Evolutionary conservation across 805 yeast species (phyloP), one percentile per base, ranked within the genome.

Genomic region (Pichia scutulata): DNA sequence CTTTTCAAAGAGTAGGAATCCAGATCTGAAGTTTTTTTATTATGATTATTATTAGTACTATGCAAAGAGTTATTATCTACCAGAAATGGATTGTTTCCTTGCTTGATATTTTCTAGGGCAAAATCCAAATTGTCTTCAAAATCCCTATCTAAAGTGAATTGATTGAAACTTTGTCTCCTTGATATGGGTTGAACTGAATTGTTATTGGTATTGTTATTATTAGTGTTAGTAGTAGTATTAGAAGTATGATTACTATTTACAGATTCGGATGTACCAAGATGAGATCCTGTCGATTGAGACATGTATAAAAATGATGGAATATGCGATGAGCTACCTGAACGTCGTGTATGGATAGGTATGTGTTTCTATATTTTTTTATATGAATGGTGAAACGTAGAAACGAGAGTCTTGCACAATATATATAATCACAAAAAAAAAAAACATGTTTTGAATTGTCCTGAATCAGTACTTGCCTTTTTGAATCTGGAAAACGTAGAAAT

Each of bases 91-190:
- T 68, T 43, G 4, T 22, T 72, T 55, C 59, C 63, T 49, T 60
- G 70, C 58, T 67, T 72, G 56, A 71, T 72, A 63, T 67, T 80
- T 58, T 79, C 79, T 55, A 84, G 68, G 1, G 89, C 92, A 44
- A 79, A 79, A 58, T 82, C 86, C 51, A 82, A 69, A 12, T 85
- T 80, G 55, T 72, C 74, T 60, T 84, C 89, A 60, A 84, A 78
- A 56, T 73, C 74, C 55, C 78, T 76, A 57, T 84, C 89, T 58
- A 82, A 73, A 39, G 58, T 57, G 13, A 80, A 70, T 43, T 76
- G 76, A 28, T 59, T 66, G 39, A 65, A 53, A 51, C 66, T 65
- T 41, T 58, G 66, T 21, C 61, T 44, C 30, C 41, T 39, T 23
- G 47, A 33, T 24, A 39, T 46, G 37, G 33, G 26, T 22, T 25